phyloP scores from a whole-genome alignment of 2,329 filamentous ascomycete genomes.

The Diaporthe humulicola region DNA sequence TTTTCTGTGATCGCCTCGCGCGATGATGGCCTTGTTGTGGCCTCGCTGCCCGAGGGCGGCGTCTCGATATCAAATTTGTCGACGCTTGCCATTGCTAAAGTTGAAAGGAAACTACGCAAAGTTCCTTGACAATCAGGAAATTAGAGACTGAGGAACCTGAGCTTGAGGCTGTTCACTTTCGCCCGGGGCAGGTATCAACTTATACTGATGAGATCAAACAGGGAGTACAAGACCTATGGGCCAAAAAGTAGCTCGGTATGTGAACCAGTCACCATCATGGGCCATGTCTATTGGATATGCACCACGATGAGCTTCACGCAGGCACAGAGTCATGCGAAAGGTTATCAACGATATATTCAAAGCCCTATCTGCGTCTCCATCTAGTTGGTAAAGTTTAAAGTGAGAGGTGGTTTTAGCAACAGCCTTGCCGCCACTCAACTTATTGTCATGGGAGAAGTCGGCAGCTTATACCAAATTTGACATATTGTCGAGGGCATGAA shows the following conservation, averaged over 20 bases:
- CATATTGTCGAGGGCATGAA: too few relatives aligned
- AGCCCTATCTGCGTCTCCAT: background rate
- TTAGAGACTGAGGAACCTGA: background rate
- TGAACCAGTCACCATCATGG: background rate
- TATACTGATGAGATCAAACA: background rate
- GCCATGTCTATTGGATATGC: background rate
- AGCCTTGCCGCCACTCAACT: background rate
- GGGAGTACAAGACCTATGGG: background rate
- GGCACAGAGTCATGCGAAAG: background rate
- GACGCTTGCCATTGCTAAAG: background rate
- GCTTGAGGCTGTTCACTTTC: background rate
- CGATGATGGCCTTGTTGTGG: constrained; percentile 26
- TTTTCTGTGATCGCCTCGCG: background rate
- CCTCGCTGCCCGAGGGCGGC: constrained; percentile 4
- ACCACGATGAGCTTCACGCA: background rate
- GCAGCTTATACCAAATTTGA: background rate
- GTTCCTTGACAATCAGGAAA: background rate
- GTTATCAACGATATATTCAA: background rate
- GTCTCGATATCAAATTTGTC: background rate
- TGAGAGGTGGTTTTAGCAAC: background rate
- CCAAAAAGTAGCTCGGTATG: too few relatives aligned
- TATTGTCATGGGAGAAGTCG: too few relatives aligned
- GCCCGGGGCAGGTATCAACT: background rate
- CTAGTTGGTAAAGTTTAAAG: constrained; percentile 16
- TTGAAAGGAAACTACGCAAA: too few relatives aligned